Base-by-base conservation (phyloP, 176 grass and related monocot genomes). In the Rhynchospora pubera region DNA sequence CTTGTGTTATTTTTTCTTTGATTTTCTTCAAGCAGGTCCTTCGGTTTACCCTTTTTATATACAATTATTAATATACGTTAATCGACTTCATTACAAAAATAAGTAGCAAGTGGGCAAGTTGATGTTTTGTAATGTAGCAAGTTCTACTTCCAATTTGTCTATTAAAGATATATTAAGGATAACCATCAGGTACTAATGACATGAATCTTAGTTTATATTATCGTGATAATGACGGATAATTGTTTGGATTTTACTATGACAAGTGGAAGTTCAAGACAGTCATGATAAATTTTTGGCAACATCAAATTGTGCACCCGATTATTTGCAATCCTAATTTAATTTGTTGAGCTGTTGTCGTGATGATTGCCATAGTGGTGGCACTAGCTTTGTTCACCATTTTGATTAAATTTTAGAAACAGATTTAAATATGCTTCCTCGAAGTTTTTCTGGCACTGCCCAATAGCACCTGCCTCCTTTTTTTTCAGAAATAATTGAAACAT, bases 171-270 rank as follows among this genome's bases (percentile, higher is more conserved):
- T 7, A 11, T 51, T 51, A 76, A 55, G 14, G 46, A 76, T 76
- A 53, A 76, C 47, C 53, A 55, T 76, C 0, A 76, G 1, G 23
- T 55, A 16, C 21, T 26, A 76, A 55, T 70, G 48, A 2, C 23
- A 55, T 1, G 12, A 15, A 76, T 55, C 72, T 55, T 76, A 55
- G 13, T 52, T 55, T 76, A 76, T 55, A 76, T 76, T 76, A 76
- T 76, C 72, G 53, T 74, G 14, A 76, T 76, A 48, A 76, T 16
- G 48, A 53, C 44, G 0, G 22, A 45, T 16, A 11, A 74, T 15
- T 24, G 19, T 26, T 12, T 24, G 21, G 48, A 55, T 32, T 55
- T 76, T 70, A 70, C 42, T 21, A 46, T 76, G n/a, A n/a, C n/a
- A 76, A 55, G 72, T 76, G 23, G 23, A 12, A 53, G 15, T 55